Percentiles rank a stretch among this genome's conserved stretches.
These are phyloP conservation scores for Fimicolochytrium jonesii DNA, from an alignment of 192 early-diverging fungal species.

Conservation along the genomic window DNA sequence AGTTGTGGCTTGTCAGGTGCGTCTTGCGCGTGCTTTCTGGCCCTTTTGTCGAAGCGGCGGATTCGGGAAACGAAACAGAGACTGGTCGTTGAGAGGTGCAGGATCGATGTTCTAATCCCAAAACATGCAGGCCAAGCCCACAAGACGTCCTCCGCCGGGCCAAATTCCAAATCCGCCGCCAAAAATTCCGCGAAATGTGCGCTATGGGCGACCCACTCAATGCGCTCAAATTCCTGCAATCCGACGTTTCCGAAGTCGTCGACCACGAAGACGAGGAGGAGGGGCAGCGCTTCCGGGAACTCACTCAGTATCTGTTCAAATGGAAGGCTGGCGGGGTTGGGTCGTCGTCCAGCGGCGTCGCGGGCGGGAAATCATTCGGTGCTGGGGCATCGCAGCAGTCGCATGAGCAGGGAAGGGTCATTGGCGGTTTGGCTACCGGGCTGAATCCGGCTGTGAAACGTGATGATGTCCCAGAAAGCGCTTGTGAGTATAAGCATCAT, in stretches of 20 bases:
- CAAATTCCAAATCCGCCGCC: conserved; percentile 73
- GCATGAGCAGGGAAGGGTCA: no score
- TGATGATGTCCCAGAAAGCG: no score
- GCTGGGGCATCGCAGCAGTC: no score
- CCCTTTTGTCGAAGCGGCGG: not conserved
- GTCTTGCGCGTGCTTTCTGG: no score
- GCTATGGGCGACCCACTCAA: conserved; percentile 8
- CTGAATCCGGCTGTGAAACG: not conserved
- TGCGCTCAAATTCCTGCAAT: conserved; percentile 79
- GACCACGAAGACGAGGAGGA: conserved; percentile 50
- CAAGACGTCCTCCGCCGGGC: conserved; percentile 67
- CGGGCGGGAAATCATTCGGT: no score
- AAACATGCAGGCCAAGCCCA: conserved; percentile 53
- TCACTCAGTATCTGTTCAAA: conserved; percentile 43
- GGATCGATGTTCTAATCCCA: not conserved
- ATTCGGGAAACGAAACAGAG: not conserved
- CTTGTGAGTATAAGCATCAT: no score
- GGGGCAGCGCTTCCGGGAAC: conserved; percentile 41
- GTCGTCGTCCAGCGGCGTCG: no score
- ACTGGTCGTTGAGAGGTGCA: not conserved
- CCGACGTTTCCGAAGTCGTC: conserved; percentile 65
- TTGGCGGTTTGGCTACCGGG: not conserved
- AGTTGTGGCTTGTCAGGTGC: conserved; percentile 65
- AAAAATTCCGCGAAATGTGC: conserved; percentile 81
- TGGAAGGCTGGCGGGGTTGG: conserved; percentile 30